These are phyloP conservation scores for Erysimum cheiri DNA, from an alignment of 441 rosid species.

Conservation along the genomic window DNA sequence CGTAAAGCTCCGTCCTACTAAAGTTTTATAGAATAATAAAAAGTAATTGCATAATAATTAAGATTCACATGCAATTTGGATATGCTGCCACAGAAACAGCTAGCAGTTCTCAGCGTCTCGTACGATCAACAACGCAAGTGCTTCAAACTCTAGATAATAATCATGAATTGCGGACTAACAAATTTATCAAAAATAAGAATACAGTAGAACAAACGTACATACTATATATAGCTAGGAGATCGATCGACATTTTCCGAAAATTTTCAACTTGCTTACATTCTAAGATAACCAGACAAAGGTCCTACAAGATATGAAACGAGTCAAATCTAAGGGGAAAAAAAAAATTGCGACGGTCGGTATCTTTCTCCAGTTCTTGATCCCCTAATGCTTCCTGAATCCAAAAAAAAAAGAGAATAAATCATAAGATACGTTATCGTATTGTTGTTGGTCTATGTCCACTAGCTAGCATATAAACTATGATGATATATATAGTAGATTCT, in stretches of 20 bases:
- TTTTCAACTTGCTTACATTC: conserved; percentile 19
- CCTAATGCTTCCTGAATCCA: conserved; percentile 30
- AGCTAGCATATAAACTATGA: neutral
- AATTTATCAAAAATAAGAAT: conserved; percentile 6
- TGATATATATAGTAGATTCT: neutral
- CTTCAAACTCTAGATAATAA: neutral
- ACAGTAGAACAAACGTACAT: conserved; percentile 17
- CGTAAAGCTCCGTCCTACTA: neutral
- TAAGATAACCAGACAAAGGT: conserved; percentile 26
- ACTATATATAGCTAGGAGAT: neutral
- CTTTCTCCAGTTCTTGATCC: conserved; percentile 3
- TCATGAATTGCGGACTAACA: neutral
- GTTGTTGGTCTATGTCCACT: neutral
- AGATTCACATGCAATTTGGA: conserved; percentile 19
- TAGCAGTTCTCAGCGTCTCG: neutral
- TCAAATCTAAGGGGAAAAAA: neutral
- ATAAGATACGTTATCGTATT: neutral
- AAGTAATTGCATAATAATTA: neutral
- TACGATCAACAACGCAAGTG: conserved; percentile 18
- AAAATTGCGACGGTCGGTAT: conserved; percentile 14
- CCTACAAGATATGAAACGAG: conserved; percentile 22
- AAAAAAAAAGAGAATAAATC: no score
- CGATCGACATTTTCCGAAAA: neutral
- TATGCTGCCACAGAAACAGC: conserved; percentile 9
- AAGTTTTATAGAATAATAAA: neutral